phyloP scores from a whole-genome alignment of 805 yeast genomes.

The Priceomyces carsonii region DNA sequence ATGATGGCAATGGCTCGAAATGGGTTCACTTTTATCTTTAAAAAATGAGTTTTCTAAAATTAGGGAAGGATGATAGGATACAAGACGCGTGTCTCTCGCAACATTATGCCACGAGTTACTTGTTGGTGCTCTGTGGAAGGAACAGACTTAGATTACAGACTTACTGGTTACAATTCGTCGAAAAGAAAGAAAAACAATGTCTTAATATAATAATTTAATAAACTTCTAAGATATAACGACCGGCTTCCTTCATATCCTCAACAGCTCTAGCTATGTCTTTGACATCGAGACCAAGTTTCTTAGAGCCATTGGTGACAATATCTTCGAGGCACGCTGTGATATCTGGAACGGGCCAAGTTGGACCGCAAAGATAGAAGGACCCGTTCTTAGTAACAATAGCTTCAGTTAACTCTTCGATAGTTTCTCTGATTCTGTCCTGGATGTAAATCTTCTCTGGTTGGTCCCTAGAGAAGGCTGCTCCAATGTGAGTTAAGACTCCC shows the following conservation, averaged over 20 bases:
- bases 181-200: too few species aligned
- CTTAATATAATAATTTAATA: too few species aligned
- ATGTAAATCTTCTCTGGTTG: constrained; percentile 93
- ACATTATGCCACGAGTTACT: too few species aligned
- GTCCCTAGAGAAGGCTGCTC: constrained; percentile 98
- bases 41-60: not conserved
- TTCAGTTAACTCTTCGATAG: constrained; percentile 67
- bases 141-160: too few species aligned
- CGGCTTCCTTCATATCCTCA: constrained; percentile 90
- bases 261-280: constrained; percentile 77
- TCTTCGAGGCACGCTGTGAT: constrained; percentile 88
- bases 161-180: too few species aligned
- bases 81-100: too few species aligned
- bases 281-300: constrained; percentile 55
- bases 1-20: constrained; percentile 4
- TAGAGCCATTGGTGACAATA: constrained; percentile 72
- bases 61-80: too few species aligned
- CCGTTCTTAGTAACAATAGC: constrained; percentile 81
- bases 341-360: constrained; percentile 99
- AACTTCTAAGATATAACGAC: constrained; percentile 91
- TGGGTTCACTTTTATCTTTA: constrained; percentile 4
- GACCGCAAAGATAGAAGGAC: constrained; percentile 95
- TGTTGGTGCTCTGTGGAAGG: too few species aligned
- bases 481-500: constrained; percentile 88
- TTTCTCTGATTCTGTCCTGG: constrained; percentile 88